A percentile compares a stretch with the other conserved stretches of the same genome.
Conservation (phyloP, 2,329 filamentous ascomycete species). For the Pseudovirgaria hyperparasitica region DNA sequence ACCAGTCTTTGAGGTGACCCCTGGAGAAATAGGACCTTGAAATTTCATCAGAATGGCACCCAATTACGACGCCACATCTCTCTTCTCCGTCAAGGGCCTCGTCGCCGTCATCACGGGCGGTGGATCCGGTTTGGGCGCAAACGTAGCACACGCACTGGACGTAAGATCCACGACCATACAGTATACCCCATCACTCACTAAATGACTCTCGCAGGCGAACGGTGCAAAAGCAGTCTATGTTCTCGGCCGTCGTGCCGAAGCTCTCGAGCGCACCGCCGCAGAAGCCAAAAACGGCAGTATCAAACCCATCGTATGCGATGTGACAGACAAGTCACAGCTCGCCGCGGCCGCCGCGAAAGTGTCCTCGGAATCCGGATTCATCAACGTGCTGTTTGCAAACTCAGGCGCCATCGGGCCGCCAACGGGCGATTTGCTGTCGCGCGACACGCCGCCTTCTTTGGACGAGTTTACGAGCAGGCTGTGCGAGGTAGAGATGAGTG, state of each 20-base stretch:
- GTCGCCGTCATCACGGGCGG: constrained; percentile 1
- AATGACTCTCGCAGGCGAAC: no score
- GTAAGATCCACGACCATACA: no score
- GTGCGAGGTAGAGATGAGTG: constrained; percentile 21
- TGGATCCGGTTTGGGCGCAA: constrained; percentile 1
- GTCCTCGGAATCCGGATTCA: constrained; percentile 9
- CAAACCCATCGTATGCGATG: constrained; percentile 9
- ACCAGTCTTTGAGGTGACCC: no score
- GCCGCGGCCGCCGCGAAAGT: constrained; percentile 6
- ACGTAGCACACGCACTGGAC: constrained; percentile 1
- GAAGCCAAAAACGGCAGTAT: constrained; percentile 5
- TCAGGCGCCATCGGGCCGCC: constrained; percentile 11
- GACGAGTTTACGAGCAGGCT: constrained; percentile 6
- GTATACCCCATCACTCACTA: no score
- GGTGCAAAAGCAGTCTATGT: constrained; percentile 14
- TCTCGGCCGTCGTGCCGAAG: constrained; percentile 11
- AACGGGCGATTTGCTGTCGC: constrained; percentile 6
- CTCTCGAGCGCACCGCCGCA: constrained; percentile 3
- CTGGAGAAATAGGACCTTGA: constrained; percentile 3
- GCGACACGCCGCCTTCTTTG: constrained; percentile 5
- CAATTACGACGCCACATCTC: constrained; percentile 31
- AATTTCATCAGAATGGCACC: no score
- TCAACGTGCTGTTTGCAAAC: constrained; percentile 14
- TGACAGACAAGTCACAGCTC: constrained; percentile 10
- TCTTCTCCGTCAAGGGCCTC: constrained; percentile 1